Conservation (phyloP, 2,329 filamentous ascomycete genomes). For the Aspergillus jensenii region DNA sequence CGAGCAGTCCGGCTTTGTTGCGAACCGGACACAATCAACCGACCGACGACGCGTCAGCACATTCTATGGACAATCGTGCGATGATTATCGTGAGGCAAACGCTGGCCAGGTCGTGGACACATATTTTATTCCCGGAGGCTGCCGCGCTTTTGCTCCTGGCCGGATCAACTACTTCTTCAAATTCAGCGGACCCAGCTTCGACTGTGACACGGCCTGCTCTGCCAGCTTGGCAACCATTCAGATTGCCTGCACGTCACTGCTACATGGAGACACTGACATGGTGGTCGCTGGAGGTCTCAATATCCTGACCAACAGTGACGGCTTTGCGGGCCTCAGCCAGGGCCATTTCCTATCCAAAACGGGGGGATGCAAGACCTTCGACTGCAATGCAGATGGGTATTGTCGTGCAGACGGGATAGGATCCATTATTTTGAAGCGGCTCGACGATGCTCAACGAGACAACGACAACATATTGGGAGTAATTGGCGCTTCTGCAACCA, state of each 20-base stretch:
- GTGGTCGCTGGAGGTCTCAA: slow-evolving; percentile 76
- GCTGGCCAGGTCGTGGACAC: slow-evolving; percentile 67
- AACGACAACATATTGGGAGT: slow-evolving; percentile 45
- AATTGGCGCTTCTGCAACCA: slow-evolving; percentile 43
- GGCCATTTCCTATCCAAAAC: slow-evolving; percentile 28
- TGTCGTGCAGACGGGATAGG: slow-evolving; percentile 54
- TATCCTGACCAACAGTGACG: slow-evolving; percentile 70
- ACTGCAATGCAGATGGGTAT: slow-evolving; percentile 53
- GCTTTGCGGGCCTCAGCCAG: slow-evolving; percentile 70
- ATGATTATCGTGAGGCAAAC: slow-evolving; percentile 66
- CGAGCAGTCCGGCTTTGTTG: slow-evolving; percentile 73
- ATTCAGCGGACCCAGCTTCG: slow-evolving; percentile 69
- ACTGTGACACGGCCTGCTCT: slow-evolving; percentile 73
- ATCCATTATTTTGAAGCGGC: slow-evolving; percentile 50
- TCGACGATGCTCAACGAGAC: slow-evolving; percentile 51
- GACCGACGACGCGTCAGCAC: slow-evolving; percentile 62
- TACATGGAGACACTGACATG: slow-evolving; percentile 73
- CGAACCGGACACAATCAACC: slow-evolving; percentile 66
- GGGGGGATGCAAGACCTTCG: slow-evolving; percentile 52
- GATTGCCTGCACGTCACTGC: slow-evolving; percentile 68
- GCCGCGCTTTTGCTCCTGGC: slow-evolving; percentile 59
- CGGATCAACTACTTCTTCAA: slow-evolving; percentile 75
- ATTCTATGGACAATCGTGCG: slow-evolving; percentile 70
- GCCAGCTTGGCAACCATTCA: slow-evolving; percentile 63
- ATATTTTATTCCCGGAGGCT: slow-evolving; percentile 63